Evolutionary conservation across 2,329 filamentous ascomycete genomes (phyloP), one percentile per base, ranked within the genome.

Genomic region (Hymenoscyphus scutula): DNA sequence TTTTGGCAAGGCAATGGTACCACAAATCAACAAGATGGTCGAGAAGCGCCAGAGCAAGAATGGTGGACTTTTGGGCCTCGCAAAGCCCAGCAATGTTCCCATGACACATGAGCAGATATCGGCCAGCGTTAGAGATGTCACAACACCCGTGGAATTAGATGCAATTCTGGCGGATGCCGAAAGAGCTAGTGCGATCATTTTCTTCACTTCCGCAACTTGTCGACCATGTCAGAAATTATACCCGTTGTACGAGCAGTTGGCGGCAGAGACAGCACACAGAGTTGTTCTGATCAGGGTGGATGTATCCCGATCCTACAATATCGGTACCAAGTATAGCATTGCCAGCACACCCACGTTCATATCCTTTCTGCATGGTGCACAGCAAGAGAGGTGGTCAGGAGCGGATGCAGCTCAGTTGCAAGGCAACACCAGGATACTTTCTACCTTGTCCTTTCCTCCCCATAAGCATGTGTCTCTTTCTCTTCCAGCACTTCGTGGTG

Each of bases 141-240:
- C 81, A 29, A 85, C 78, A 25, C 75, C 88, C 4, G 75, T 77
- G 5, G 83, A 88, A 30, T 77, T 95, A 1, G 82, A 91, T 41
- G 77, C 77, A 19, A 76, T 88, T 1, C 78, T 95, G 5, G 74
- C 78, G 0, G 77, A 78, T 1, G 89, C 90, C 0, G 80, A 81
- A 30, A 80, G 83, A 5, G 87, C 89, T 0, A 92, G 89, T 64
- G 91, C 91, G 0, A 84, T 94, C 41, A 82, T 97, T 62, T 97
- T 97, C 80, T 98, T 98, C 78, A 97, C 94, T 0, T 96, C 91
- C 3, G 85, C 89, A 1, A 95, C 89, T 2, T 97, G 93, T 72
- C 84, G 86, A 0, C 92, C 93, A 0, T 97, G 94, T 82, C 94
- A 90, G 74, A 77, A 86, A 17, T 82, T 94, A 1, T 96, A 97